Percentiles rank a stretch among this genome's conserved stretches.
Conservation (phyloP, 495 filamentous ascomycete genomes). For the Aspergillus homomorphus region DNA sequence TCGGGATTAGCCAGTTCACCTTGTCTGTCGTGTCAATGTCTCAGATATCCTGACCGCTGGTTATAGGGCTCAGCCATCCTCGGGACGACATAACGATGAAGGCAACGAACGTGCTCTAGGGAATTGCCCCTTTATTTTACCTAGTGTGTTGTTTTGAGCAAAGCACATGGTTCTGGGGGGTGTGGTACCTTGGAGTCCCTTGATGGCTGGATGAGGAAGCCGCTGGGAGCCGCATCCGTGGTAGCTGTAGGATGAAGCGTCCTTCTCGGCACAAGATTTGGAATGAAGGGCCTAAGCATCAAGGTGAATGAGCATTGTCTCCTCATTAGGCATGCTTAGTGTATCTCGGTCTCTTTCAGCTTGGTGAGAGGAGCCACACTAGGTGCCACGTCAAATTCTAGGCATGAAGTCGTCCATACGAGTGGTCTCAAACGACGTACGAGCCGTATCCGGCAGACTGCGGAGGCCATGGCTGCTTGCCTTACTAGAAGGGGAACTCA, state of each 20-base stretch:
- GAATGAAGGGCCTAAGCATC: neutral
- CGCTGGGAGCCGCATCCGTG: neutral
- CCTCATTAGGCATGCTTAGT: neutral
- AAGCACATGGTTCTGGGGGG: neutral
- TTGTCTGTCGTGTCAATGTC: conserved; percentile 2
- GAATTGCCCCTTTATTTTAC: neutral
- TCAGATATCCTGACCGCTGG: neutral
- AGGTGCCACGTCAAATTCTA: neutral
- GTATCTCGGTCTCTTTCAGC: neutral
- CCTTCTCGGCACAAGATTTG: neutral
- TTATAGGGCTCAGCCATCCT: neutral
- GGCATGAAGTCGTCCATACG: neutral
- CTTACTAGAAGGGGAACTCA: neutral
- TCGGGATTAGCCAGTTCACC: neutral
- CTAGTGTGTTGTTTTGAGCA: neutral
- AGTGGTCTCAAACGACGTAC: neutral
- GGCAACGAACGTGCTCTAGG: neutral
- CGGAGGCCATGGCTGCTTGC: neutral
- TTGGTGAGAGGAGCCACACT: neutral
- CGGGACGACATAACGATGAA: neutral
- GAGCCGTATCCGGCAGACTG: neutral
- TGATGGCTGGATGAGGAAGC: neutral
- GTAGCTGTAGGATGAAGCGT: neutral
- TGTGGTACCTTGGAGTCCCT: neutral
- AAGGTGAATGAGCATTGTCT: neutral